These are phyloP conservation scores for Populus hybrid DNA, from an alignment of 441 rosid species.

Conservation along the genomic window DNA sequence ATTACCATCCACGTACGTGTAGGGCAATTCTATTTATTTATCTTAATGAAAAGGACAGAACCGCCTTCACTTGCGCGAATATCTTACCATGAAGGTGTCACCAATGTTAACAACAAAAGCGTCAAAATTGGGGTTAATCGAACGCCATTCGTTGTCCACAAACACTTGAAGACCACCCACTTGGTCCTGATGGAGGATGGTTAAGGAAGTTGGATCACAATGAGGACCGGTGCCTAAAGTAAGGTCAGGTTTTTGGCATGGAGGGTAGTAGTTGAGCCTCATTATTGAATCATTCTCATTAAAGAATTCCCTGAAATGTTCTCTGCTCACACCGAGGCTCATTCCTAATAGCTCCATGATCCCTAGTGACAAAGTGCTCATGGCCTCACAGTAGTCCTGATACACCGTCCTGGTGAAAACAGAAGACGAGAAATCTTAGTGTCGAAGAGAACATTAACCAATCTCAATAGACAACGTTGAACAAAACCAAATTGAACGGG, in stretches of 20 bases:
- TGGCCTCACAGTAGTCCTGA: conserved; percentile 77
- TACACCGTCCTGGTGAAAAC: conserved; percentile 51
- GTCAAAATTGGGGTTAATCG: conserved; percentile 61
- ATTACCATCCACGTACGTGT: background rate
- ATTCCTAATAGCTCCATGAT: conserved; percentile 90
- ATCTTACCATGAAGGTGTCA: conserved; percentile 92
- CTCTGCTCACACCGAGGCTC: conserved; percentile 60
- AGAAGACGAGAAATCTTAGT: background rate
- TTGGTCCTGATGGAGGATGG: conserved; percentile 94
- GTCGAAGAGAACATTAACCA: conserved; percentile 1
- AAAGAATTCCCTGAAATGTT: conserved; percentile 58
- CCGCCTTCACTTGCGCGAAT: background rate
- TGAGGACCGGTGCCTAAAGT: conserved; percentile 98
- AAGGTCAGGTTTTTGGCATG: conserved; percentile 91
- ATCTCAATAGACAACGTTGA: background rate
- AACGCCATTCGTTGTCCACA: conserved; percentile 80
- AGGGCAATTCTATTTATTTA: background rate
- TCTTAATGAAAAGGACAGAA: background rate
- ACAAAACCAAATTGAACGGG: background rate
- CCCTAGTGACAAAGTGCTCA: conserved; percentile 75
- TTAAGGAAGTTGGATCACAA: conserved; percentile 95
- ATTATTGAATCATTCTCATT: conserved; percentile 90
- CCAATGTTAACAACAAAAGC: conserved; percentile 95
- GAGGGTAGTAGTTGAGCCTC: conserved; percentile 96
- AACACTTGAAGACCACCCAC: conserved; percentile 95